Percentiles rank a stretch among this genome's conserved stretches.
phyloP scores from a whole-genome alignment of 306 rosid genomes.

The Cicer bijugum region DNA sequence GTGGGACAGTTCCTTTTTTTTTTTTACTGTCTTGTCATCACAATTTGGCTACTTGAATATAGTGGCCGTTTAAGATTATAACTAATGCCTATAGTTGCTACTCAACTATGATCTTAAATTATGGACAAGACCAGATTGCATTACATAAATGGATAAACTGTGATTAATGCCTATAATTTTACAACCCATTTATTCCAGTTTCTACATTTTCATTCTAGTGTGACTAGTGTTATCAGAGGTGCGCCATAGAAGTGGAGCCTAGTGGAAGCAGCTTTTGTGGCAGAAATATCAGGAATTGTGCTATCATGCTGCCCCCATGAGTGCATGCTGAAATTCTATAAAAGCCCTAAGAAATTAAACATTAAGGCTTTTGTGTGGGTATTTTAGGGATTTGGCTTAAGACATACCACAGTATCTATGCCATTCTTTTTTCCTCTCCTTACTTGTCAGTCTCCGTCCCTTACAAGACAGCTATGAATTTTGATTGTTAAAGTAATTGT shows the following conservation, averaged over 20 bases:
- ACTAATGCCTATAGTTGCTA: not conserved
- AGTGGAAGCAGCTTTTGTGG: not conserved
- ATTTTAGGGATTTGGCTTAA: not conserved
- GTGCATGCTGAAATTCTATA: not conserved
- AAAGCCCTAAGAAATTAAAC: not conserved
- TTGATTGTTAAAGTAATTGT: not conserved
- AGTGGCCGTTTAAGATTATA: slow-evolving; percentile 15
- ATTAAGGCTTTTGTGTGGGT: not conserved
- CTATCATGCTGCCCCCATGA: not conserved
- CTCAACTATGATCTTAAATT: slow-evolving; percentile 9
- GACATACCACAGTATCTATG: not conserved
- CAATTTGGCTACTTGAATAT: slow-evolving; percentile 20
- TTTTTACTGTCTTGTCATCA: slow-evolving; percentile 21
- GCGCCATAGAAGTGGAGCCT: not conserved
- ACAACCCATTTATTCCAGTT: slow-evolving; percentile 20
- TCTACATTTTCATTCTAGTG: not conserved
- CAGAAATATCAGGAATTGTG: not conserved
- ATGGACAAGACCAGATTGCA: slow-evolving; percentile 22
- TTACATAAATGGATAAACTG: slow-evolving; percentile 21
- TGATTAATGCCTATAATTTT: slow-evolving; percentile 15
- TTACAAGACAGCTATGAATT: not conserved
- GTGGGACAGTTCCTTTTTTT: not conserved
- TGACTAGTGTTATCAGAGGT: not conserved
- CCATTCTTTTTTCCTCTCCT: not conserved
- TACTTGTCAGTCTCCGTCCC: no score